Evolutionary conservation across 495 filamentous ascomycete species (phyloP).

Genomic region (Annulohypoxylon stygium): DNA sequence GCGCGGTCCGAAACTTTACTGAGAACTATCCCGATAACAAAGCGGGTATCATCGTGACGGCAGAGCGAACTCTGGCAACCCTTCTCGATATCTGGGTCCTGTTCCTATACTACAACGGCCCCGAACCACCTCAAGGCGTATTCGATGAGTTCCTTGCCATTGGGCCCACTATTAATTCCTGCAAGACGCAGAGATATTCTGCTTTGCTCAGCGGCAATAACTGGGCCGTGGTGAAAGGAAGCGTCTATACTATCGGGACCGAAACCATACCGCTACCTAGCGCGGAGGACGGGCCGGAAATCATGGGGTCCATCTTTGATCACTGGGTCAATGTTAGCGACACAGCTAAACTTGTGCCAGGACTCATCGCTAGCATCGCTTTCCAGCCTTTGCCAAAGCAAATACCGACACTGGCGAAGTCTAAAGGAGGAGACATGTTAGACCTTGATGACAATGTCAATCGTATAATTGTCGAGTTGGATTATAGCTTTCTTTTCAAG

Average conservation of each 20-base stretch:
- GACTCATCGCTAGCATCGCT: constrained; percentile 65
- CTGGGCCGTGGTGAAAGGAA: constrained; percentile 57
- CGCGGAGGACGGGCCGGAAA: constrained; percentile 50
- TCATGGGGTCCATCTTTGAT: constrained; percentile 63
- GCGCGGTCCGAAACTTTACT: constrained; percentile 66
- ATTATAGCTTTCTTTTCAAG: constrained; percentile 65
- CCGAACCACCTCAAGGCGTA: constrained; percentile 64
- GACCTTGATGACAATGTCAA: constrained; percentile 65
- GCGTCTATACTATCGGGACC: constrained; percentile 68
- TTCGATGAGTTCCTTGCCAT: constrained; percentile 70
- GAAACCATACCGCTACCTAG: constrained; percentile 68
- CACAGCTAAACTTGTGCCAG: constrained; percentile 59
- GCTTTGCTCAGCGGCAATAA: constrained; percentile 60
- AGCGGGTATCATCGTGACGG: constrained; percentile 67
- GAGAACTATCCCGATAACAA: constrained; percentile 65
- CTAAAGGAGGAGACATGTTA: constrained; percentile 65
- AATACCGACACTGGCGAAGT: constrained; percentile 62
- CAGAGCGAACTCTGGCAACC: constrained; percentile 59
- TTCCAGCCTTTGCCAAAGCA: constrained; percentile 69
- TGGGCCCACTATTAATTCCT: constrained; percentile 60
- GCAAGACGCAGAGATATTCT: constrained; percentile 67
- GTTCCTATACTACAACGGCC: constrained; percentile 74
- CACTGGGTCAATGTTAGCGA: constrained; percentile 64
- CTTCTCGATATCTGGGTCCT: constrained; percentile 69
- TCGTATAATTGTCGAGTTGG: constrained; percentile 69